phyloP scores from a whole-genome alignment of 345 rosid species.

The Populus davidiana region DNA sequence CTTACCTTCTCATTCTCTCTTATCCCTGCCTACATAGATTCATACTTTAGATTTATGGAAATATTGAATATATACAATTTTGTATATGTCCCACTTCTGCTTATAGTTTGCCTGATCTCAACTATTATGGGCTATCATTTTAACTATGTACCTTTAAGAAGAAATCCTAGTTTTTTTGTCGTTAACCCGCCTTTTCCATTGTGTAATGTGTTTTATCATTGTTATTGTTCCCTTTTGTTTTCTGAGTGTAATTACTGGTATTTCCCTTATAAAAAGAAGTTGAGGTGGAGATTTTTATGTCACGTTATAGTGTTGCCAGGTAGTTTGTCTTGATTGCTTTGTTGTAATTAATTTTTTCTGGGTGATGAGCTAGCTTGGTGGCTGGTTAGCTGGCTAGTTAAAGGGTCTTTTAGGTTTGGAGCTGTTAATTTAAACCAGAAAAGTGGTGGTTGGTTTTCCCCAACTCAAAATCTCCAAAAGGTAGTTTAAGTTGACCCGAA shows the following conservation, averaged over 20 bases:
- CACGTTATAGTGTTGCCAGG: neutral
- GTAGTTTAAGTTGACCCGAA: neutral
- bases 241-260: neutral
- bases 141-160: neutral
- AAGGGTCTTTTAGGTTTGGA: neutral
- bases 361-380: neutral
- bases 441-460: neutral
- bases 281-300: neutral
- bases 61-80: too few species aligned
- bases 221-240: neutral
- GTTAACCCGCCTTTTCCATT: neutral
- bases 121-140: neutral
- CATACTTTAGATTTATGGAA: neutral
- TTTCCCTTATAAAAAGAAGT: neutral
- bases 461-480: neutral
- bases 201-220: neutral
- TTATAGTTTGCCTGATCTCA: neutral
- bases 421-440: neutral
- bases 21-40: neutral
- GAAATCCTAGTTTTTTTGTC: neutral
- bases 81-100: neutral
- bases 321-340: neutral
- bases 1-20: neutral
- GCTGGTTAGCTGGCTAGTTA: neutral
- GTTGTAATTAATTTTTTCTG: neutral